phyloP scores from a whole-genome alignment of 2,329 filamentous ascomycete genomes.

The Bipolaris oryzae region DNA sequence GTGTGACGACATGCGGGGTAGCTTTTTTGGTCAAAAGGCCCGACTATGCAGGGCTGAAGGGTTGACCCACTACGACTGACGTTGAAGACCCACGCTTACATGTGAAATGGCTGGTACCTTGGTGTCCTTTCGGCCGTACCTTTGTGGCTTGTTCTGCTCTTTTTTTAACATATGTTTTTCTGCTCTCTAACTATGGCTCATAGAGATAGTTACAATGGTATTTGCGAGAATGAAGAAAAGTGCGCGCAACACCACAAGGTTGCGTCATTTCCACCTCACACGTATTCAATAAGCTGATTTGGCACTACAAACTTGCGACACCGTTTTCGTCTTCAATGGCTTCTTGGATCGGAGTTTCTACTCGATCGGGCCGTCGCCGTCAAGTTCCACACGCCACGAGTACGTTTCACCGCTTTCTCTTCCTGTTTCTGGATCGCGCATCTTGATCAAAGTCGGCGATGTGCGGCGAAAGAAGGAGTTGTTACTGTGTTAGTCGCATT shows the following conservation, averaged over 20 bases:
- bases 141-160: background rate
- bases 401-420: background rate
- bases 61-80: background rate
- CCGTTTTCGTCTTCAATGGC: background rate
- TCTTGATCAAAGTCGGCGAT: background rate
- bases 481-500: background rate
- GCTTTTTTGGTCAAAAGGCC: conserved; percentile 4
- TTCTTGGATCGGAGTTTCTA: background rate
- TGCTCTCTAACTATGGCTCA: too few species aligned
- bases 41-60: conserved; percentile 3
- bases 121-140: background rate
- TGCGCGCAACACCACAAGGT: background rate
- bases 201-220: too few species aligned
- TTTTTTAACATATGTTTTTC: background rate
- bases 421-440: background rate
- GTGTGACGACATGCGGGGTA: conserved; percentile 16
- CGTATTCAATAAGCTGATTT: background rate
- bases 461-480: background rate
- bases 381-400: background rate
- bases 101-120: background rate
- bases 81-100: background rate
- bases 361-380: background rate
- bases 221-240: background rate
- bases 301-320: background rate
- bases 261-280: background rate